Evolutionary conservation across 257 asterid species (phyloP).

Genomic region (Paraleonurus japonicus): DNA sequence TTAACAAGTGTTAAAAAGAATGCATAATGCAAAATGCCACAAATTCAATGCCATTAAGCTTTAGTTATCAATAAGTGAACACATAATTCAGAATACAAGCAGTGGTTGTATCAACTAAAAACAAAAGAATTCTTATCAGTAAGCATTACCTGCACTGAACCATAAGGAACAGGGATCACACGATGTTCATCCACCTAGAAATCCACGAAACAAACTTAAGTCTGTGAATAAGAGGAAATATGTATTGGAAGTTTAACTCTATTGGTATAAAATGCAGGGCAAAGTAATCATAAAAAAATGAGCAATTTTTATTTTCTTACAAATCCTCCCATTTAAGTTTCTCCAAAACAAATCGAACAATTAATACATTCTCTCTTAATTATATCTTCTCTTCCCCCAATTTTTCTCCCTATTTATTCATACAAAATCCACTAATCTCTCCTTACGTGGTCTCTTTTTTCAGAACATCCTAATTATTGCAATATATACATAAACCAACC

Average conservation of each 20-base stretch:
- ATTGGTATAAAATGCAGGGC: slow-evolving; percentile 19
- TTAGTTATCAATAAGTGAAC: not conserved
- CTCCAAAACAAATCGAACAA: not conserved
- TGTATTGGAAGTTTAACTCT: not conserved
- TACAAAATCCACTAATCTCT: not conserved
- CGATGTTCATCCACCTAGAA: slow-evolving; percentile 93
- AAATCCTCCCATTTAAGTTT: not conserved
- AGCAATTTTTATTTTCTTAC: not conserved
- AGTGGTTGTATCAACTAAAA: not conserved
- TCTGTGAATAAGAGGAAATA: slow-evolving; percentile 14
- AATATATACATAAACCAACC: not conserved
- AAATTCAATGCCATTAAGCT: not conserved
- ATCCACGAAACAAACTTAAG: slow-evolving; percentile 31
- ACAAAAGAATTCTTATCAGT: not conserved
- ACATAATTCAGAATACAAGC: slow-evolving; percentile 3
- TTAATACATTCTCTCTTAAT: not conserved
- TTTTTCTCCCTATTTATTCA: not conserved
- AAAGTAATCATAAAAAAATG: slow-evolving; percentile 6
- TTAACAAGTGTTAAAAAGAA: not conserved
- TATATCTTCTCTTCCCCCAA: not conserved
- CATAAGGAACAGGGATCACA: slow-evolving; percentile 75
- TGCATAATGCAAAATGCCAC: not conserved
- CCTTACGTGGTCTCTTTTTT: not conserved
- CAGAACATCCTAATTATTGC: not conserved
- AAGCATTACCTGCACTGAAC: slow-evolving; percentile 76